These are phyloP conservation scores for Daldinia loculata DNA, from an alignment of 495 filamentous ascomycete genomes.

Conservation along the genomic window DNA sequence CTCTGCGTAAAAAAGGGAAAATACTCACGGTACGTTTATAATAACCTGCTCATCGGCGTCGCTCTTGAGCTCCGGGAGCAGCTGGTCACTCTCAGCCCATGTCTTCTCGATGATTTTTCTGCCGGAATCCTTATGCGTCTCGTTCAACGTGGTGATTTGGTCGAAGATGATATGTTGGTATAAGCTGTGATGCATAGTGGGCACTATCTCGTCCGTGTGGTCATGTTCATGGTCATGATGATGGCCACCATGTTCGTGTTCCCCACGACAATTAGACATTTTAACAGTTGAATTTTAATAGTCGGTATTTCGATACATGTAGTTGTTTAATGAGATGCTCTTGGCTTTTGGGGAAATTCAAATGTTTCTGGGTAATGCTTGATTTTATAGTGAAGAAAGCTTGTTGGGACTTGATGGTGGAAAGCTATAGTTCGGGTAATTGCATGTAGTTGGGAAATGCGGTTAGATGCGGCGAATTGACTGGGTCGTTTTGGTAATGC, in stretches of 20 bases:
- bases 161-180: conserved; percentile 93
- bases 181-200: conserved; percentile 84
- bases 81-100: conserved; percentile 79
- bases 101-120: conserved; percentile 84
- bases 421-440: conserved; percentile 19
- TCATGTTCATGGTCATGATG: conserved; percentile 64
- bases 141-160: conserved; percentile 85
- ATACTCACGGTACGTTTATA: conserved; percentile 85
- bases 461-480: conserved; percentile 28
- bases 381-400: conserved; percentile 4
- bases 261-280: conserved; percentile 61
- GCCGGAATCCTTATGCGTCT: conserved; percentile 71
- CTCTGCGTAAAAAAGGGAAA: conserved; percentile 7
- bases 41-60: conserved; percentile 93
- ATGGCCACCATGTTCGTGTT: conserved; percentile 46
- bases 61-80: conserved; percentile 78
- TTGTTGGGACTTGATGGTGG: conserved; percentile 4
- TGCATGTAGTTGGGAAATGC: conserved; percentile 30
- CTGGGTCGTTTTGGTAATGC: neutral
- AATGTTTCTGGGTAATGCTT: neutral
- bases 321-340: neutral
- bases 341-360: neutral
- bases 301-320: neutral
- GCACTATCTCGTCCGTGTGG: conserved; percentile 89
- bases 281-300: neutral